These are phyloP conservation scores for Dictyostelium firmibasis DNA, from an alignment of 78 protist species.

Conservation along the genomic window DNA sequence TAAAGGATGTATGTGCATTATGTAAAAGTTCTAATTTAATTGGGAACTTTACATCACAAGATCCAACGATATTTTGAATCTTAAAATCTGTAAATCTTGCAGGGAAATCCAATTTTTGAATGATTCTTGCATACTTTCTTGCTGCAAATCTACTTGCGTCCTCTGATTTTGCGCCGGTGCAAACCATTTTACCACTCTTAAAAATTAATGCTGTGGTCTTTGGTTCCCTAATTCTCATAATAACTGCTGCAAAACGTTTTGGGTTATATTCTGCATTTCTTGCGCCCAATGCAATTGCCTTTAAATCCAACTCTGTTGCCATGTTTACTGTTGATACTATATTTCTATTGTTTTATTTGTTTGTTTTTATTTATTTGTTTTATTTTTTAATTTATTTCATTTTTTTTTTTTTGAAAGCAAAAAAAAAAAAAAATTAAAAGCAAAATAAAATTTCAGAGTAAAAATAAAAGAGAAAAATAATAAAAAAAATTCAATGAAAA, in stretches of 20 bases:
- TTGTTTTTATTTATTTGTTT: no score
- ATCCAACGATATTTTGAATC: conserved; percentile 96
- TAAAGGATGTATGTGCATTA: conserved; percentile 74
- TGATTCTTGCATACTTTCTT: conserved; percentile 95
- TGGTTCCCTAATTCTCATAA: conserved; percentile 89
- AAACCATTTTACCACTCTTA: conserved; percentile 96
- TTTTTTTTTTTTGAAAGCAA: background rate
- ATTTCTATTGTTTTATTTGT: no score
- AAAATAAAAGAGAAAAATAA: background rate
- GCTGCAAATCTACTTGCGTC: conserved; percentile 92
- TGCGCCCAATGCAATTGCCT: conserved; percentile 92
- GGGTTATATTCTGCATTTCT: conserved; percentile 99
- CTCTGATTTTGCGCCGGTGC: conserved; percentile 94
- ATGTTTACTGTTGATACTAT: conserved; percentile 96
- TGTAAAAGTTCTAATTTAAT: conserved; percentile 93
- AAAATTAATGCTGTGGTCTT: conserved; percentile 80
- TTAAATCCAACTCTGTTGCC: conserved; percentile 89
- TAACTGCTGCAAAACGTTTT: conserved; percentile 97
- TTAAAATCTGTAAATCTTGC: conserved; percentile 87
- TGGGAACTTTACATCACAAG: conserved; percentile 95
- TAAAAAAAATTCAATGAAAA: background rate
- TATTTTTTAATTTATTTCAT: no score
- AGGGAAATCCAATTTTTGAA: conserved; percentile 88
- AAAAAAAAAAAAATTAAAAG: background rate
- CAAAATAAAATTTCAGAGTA: background rate